These are phyloP conservation scores for Suillus decipiens DNA, from an alignment of 768 basidiomycete genomes.

Conservation along the genomic window DNA sequence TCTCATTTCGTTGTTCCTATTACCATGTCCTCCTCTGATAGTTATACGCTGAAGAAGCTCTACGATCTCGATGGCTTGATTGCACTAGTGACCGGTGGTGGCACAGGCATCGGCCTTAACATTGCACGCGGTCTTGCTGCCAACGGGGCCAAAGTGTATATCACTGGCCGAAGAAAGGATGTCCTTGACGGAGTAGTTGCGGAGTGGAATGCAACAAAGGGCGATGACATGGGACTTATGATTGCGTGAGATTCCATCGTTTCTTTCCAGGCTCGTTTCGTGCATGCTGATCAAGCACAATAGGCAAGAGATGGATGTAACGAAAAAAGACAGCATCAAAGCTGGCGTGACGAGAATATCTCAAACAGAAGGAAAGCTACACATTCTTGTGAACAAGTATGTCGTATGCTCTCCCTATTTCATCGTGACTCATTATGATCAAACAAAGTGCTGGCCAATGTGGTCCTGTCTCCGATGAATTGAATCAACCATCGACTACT, in stretches of 20 bases:
- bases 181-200: conserved; percentile 60
- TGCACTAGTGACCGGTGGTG: conserved; percentile 49
- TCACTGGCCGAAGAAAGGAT: conserved; percentile 67
- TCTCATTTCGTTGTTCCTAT: neutral
- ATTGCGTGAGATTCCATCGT: conserved; percentile 50
- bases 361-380: conserved; percentile 60
- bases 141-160: conserved; percentile 81
- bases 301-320: conserved; percentile 73
- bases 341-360: conserved; percentile 44
- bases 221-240: conserved; percentile 45
- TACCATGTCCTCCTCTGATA: conserved; percentile 26
- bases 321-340: conserved; percentile 65
- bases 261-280: neutral
- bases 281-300: conserved; percentile 7
- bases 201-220: conserved; percentile 43
- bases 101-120: conserved; percentile 61
- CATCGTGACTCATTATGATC: conserved; percentile 1
- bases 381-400: conserved; percentile 84
- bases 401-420: conserved; percentile 16
- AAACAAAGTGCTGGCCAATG: conserved; percentile 67
- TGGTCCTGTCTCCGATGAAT: conserved; percentile 63
- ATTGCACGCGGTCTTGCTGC: conserved; percentile 73
- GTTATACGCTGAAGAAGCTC: conserved; percentile 31
- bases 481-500: conserved; percentile 55
- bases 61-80: conserved; percentile 61